phyloP scores from a whole-genome alignment of 495 filamentous ascomycete species.

The Podospora appendiculata region DNA sequence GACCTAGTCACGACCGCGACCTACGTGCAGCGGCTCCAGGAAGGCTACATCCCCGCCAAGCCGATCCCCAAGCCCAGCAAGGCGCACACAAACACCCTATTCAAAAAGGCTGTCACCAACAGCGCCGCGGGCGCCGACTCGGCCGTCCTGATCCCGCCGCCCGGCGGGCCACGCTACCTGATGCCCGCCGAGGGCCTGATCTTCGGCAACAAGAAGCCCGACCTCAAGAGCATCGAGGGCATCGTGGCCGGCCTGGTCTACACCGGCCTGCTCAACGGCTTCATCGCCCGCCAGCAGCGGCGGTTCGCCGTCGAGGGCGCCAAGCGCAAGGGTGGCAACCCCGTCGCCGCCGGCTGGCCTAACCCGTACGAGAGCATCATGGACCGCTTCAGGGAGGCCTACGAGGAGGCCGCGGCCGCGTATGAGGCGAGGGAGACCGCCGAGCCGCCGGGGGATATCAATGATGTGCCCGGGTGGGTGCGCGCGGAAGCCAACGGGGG shows the following conservation, averaged over 20 bases:
- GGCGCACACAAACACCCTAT: slow-evolving; percentile 24
- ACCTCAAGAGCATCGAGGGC: slow-evolving; percentile 65
- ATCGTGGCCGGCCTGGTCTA: slow-evolving; percentile 69
- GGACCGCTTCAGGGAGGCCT: slow-evolving; percentile 22
- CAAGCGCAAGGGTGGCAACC: slow-evolving; percentile 46
- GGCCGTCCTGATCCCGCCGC: slow-evolving; percentile 29
- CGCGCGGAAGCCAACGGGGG: slow-evolving; percentile 1
- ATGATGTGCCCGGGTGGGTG: slow-evolving; percentile 32
- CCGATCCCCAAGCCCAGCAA: neutral
- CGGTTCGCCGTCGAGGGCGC: slow-evolving; percentile 79
- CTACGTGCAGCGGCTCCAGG: slow-evolving; percentile 43
- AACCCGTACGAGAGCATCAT: slow-evolving; percentile 18
- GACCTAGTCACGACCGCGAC: slow-evolving; percentile 45
- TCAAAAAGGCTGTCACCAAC: slow-evolving; percentile 35
- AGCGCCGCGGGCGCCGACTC: slow-evolving; percentile 14
- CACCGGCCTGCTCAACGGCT: slow-evolving; percentile 81
- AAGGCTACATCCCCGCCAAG: slow-evolving; percentile 36
- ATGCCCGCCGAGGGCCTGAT: slow-evolving; percentile 38
- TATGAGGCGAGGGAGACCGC: slow-evolving; percentile 10
- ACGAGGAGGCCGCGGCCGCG: slow-evolving; percentile 19
- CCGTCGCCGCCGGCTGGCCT: slow-evolving; percentile 39
- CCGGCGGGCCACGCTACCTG: slow-evolving; percentile 38
- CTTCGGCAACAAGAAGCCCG: slow-evolving; percentile 45
- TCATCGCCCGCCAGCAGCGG: slow-evolving; percentile 65
- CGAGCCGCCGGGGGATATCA: slow-evolving; percentile 22